These are phyloP conservation scores for Hypoxylon sp. DNA, from an alignment of 2,329 filamentous ascomycete genomes.

Conservation along the genomic window DNA sequence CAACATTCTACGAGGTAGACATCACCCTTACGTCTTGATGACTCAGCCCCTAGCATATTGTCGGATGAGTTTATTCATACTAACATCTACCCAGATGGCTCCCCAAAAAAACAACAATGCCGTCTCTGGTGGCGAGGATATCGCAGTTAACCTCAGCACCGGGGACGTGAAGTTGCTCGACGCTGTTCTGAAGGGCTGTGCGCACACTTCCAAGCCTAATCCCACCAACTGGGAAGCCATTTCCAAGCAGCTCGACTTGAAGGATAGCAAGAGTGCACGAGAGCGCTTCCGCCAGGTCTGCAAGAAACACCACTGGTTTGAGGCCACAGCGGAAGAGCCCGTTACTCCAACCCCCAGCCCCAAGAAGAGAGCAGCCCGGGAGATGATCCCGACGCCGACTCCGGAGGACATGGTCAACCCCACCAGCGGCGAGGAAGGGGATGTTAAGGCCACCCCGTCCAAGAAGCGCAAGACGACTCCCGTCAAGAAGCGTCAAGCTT, in stretches of 20 bases:
- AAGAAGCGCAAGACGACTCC: slow-evolving; percentile 12
- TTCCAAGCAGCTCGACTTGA: slow-evolving; percentile 2
- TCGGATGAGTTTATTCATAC: neutral
- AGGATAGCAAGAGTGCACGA: neutral
- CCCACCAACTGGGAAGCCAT: slow-evolving; percentile 3
- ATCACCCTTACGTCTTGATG: neutral
- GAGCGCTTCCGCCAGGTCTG: slow-evolving; percentile 28
- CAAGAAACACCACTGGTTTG: slow-evolving; percentile 29
- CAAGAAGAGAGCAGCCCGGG: slow-evolving; percentile 2
- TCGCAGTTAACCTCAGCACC: neutral
- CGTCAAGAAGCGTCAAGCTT: neutral
- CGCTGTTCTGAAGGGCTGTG: slow-evolving; percentile 14
- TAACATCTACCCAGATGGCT: slow-evolving; percentile 15
- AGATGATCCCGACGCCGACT: neutral
- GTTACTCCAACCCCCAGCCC: neutral
- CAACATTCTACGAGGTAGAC: neutral
- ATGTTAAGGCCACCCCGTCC: slow-evolving; percentile 7
- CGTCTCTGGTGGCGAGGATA: neutral
- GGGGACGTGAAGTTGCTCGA: slow-evolving; percentile 18
- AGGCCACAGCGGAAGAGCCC: neutral
- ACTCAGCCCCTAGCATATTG: neutral
- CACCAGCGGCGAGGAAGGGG: slow-evolving; percentile 7
- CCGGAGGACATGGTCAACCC: neutral
- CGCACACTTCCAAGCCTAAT: neutral
- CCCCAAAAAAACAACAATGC: slow-evolving; percentile 15